Base-by-base conservation (phyloP, 2,329 filamentous ascomycete species). In the Graphilbum sp. region DNA sequence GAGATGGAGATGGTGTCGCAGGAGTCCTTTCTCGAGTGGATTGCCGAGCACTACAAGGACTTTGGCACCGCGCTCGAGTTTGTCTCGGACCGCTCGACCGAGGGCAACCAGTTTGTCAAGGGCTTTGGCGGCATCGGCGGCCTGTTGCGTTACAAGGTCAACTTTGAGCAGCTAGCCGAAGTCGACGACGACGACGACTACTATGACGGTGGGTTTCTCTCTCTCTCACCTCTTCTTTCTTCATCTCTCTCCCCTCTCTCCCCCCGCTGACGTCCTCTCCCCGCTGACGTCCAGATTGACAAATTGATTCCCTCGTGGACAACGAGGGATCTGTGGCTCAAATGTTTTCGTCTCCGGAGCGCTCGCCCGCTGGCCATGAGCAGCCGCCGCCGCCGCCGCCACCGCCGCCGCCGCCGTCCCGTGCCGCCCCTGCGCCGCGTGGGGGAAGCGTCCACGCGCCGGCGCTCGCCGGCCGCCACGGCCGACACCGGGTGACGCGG, bases 41-140 rank as follows among this genome's bases (percentile, higher is more conserved):
- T 98, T 46, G 90, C 90, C 9, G 90, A 98, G 61, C 84, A 90
- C 59, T 96, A 96, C 71, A 92, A 90, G 61, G 85, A 96, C 57
- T 98, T 95, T 54, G 90, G 90, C 63, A 87, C 90, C 38, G 80
- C 77, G 24, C 75, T 98, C 32, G 90, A 98, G 60, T 98, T 98
- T 51, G 90, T 98, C 47, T 95, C 90, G 35, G 92, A 98, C 59
- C 80, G 86, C 48, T 96, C 88, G 43, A 93, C 84, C 44, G 90
- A 98, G 65, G 90, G 90, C 57, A 98, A 98, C 65, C 90, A 98
- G 68, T 98, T 98, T 63, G 90, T 98, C 54, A 96, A 95, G 69
- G 90, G 90, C 46, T 98, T 98, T 56, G 90, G 90, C 78, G 90
- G 90, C 55, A 94, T 98, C 52, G 90, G 90, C 49, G 88, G 88